A percentile compares a stretch with the other conserved stretches of the same genome.
These are phyloP conservation scores for Seiridium cupressi DNA, from an alignment of 2,329 filamentous ascomycete species.

Conservation along the genomic window DNA sequence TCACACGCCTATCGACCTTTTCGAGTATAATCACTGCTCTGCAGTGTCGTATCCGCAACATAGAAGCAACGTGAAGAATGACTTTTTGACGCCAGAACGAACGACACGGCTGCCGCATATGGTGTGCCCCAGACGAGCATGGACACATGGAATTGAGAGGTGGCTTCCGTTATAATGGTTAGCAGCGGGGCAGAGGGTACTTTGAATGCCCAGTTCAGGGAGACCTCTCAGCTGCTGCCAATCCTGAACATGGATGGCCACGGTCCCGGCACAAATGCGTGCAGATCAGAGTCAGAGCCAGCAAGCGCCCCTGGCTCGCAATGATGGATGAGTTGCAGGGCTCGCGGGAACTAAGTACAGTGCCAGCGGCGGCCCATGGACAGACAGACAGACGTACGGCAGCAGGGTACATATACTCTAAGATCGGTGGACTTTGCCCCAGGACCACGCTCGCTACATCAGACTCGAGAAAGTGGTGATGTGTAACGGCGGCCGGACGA, in stretches of 20 bases:
- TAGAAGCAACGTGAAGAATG: background rate
- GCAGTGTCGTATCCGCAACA: background rate
- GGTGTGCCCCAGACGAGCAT: background rate
- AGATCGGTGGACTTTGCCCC: no score
- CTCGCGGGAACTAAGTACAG: background rate
- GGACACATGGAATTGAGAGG: background rate
- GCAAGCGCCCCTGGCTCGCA: background rate
- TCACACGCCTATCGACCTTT: constrained; percentile 1
- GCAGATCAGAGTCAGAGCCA: background rate
- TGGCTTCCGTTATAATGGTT: background rate
- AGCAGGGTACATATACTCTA: no score
- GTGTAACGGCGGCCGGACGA: background rate
- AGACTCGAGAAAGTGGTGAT: background rate
- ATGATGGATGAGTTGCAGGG: background rate
- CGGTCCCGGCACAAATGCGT: background rate
- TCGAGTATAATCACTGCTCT: background rate
- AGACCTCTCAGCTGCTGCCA: background rate
- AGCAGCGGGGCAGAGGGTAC: background rate
- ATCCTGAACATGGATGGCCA: background rate
- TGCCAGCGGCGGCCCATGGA: background rate
- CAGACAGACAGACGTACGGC: background rate
- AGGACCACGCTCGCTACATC: background rate
- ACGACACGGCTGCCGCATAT: background rate
- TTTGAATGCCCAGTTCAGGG: background rate
- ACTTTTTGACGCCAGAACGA: background rate